Conservation (phyloP, 768 basidiomycete genomes). For the Psilocybe azurescens region DNA sequence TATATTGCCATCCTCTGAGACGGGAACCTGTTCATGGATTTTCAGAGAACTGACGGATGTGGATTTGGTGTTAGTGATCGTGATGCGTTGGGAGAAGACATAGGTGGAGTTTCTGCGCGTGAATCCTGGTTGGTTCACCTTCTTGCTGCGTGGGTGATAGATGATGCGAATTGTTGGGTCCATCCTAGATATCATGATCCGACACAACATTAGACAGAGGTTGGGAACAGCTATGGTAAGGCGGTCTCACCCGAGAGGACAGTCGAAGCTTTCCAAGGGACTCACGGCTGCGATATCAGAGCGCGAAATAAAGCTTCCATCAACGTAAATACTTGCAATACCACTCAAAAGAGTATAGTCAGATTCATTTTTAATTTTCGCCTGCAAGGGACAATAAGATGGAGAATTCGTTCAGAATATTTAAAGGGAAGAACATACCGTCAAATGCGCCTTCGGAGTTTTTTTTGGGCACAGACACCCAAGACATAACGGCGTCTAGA, state of each 20-base stretch:
- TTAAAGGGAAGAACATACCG: constrained; percentile 22
- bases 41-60: constrained; percentile 29
- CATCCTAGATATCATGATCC: constrained; percentile 27
- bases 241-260: constrained; percentile 47
- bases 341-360: constrained; percentile 58
- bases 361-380: constrained; percentile 43
- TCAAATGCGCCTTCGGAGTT: constrained; percentile 42
- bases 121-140: constrained; percentile 38
- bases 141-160: constrained; percentile 44
- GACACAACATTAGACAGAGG: background rate
- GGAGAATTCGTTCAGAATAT: background rate
- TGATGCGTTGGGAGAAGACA: constrained; percentile 41
- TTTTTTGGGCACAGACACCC: constrained; percentile 39
- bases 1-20: constrained; percentile 43
- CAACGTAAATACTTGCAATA: constrained; percentile 54
- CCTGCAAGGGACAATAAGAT: constrained; percentile 30
- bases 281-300: constrained; percentile 46
- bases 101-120: constrained; percentile 36
- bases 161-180: constrained; percentile 46
- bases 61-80: constrained; percentile 42
- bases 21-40: constrained; percentile 43
- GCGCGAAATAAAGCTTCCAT: constrained; percentile 60
- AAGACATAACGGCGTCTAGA: constrained; percentile 42
- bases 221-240: background rate
- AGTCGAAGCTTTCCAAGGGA: constrained; percentile 49